Base-by-base conservation (phyloP, 768 basidiomycete genomes). In the Mycena belliarum region DNA sequence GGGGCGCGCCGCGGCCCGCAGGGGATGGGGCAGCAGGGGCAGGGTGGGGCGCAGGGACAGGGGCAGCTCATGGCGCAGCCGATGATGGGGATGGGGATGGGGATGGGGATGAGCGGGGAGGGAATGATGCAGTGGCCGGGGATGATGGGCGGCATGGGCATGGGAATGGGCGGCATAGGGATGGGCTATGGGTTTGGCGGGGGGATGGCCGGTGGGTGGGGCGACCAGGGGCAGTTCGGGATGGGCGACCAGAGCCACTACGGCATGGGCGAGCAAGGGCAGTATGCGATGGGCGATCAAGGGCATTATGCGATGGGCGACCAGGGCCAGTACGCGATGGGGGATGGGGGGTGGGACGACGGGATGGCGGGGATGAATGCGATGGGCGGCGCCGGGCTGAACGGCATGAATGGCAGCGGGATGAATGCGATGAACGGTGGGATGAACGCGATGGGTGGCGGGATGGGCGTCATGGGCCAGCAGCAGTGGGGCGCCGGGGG, bases 341-440 rank as follows among this genome's bases (percentile, higher is more conserved):
- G 79, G 64, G 75, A 79, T 69, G 73, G 70, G 1, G 70, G 72
- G 49, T 76, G 74, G 40, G 70, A 75, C 49, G 71, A 74, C 57
- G 69, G 66, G n/a, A 69, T 68, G 66, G 70, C 68, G 48, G 75
- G 73, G 18, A 37, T 37, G n/a, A n/a, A n/a, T 21, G 40, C 20
- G 26, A 48, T 47, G 47, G 25, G 29, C 37, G 20, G 18, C 18
- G 18, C 6, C 12, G 37, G 37, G 18, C 6, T 38, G 35, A 16
- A 4, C 26, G 47, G 55, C 7, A 55, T 51, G 53, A n/a, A n/a
- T n/a, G 52, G 55, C 3, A 54, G 33, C 48, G 49, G 54, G 1
- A 58, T 63, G 57, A 44, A 48, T 35, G 33, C 12, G 33, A 35
- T 35, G 33, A 15, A 10, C 9, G 33, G 33, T 14, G 33, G 33